A percentile compares a stretch with the other conserved stretches of the same genome.
Conservation (phyloP, 1,139 yeast genomes). For the Kluyveromyces sp. region DNA sequence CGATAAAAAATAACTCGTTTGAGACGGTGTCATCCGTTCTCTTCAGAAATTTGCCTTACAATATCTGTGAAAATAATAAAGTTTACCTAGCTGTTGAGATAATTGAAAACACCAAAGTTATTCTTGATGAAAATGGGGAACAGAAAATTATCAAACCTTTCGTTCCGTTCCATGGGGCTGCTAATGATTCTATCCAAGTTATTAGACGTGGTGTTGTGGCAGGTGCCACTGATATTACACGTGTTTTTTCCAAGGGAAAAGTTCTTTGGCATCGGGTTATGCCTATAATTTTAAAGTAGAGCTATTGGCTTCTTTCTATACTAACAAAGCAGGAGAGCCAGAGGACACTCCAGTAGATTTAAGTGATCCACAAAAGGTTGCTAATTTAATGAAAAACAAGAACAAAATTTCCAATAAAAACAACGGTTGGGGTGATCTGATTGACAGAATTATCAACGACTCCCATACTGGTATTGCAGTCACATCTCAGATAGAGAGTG, state of each 20-base stretch:
- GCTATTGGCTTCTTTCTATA: slow-evolving; percentile 50
- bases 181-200: slow-evolving; percentile 30
- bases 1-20: slow-evolving; percentile 51
- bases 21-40: slow-evolving; percentile 73
- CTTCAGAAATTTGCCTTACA: slow-evolving; percentile 70
- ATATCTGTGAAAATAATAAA: slow-evolving; percentile 53
- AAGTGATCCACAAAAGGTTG: slow-evolving; percentile 1
- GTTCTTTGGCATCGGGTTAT: slow-evolving; percentile 48
- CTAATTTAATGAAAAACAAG: slow-evolving; percentile 7
- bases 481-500: slow-evolving; percentile 71
- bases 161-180: slow-evolving; percentile 14
- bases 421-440: slow-evolving; percentile 86
- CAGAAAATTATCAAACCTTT: slow-evolving; percentile 20
- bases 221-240: slow-evolving; percentile 79
- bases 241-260: slow-evolving; percentile 61
- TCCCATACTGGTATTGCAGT: slow-evolving; percentile 73
- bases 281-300: slow-evolving; percentile 66
- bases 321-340: not conserved
- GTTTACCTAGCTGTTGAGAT: slow-evolving; percentile 62
- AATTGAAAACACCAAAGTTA: slow-evolving; percentile 48
- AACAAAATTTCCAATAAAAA: slow-evolving; percentile 34
- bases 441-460: slow-evolving; percentile 72
- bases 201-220: slow-evolving; percentile 80
- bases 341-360: not conserved
- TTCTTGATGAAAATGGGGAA: slow-evolving; percentile 11